Evolutionary conservation across 2,329 filamentous ascomycete species (phyloP), one percentile per base, ranked within the genome.

Genomic region (Alternaria ethzedia): DNA sequence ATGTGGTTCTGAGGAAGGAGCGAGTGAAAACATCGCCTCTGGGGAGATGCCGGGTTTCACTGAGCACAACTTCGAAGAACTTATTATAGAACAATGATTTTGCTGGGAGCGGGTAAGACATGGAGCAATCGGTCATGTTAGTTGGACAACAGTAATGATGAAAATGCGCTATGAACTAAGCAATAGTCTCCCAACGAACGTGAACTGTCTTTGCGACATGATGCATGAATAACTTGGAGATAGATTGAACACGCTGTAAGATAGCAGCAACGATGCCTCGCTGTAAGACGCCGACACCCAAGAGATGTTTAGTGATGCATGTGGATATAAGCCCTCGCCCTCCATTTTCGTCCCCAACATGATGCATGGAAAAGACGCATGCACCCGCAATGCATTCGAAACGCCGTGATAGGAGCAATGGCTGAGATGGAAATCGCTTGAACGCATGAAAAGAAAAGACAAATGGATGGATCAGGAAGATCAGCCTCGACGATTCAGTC

Each of bases 401-500:
- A 71, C 66, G 67, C 62, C 64, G 59, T 41, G 44, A 32, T 50
- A 13, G 67, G 59, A 43, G 21, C 41, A 58, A 66, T 54, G 46
- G 58, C 52, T 65, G 32, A 57, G 66, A 68, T 52, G 49, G 59
- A 50, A 50, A 50, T 70, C 71, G 74, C 77, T 78, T 56, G 68
- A 78, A 77, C 70, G 75, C 74, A 71, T 46, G 70, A 13, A 64
- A 46, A 10, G 3, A 64, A 57, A 64, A 46, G 46, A 63, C 25
- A 28, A 32, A 61, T 51, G 61, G 30, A 64, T 52, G 17, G 43
- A 51, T 54, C 12, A 21, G 50, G 49, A 45, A 41, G 15, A 3
- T 57, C 43, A 69, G 57, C 61, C 72, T 32, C 63, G 62, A 21
- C 61, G 58, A 43, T 61, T 61, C 47, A 69, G 68, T 12, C 76